phyloP scores from a whole-genome alignment of 352 stramenopile genomes.

The Phytophthora ohioensis region DNA sequence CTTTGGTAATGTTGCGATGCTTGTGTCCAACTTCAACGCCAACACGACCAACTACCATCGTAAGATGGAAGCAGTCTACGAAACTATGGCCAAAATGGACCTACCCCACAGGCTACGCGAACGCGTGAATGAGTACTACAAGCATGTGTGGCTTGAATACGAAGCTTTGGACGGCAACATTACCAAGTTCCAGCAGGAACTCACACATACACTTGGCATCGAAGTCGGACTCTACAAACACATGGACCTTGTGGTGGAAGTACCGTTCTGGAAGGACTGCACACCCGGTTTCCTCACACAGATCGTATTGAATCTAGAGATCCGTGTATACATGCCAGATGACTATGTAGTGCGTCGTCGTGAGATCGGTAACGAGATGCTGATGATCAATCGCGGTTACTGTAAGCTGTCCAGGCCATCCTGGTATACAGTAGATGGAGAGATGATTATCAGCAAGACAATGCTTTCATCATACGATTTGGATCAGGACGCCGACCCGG shows the following conservation, averaged over 20 bases:
- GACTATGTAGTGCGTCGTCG: slow-evolving; percentile 57
- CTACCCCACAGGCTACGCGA: slow-evolving; percentile 43
- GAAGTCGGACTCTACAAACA: slow-evolving; percentile 54
- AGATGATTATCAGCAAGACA: background rate
- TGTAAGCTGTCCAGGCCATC: slow-evolving; percentile 33
- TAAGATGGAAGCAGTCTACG: slow-evolving; percentile 70
- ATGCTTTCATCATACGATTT: background rate
- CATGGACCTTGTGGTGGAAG: slow-evolving; percentile 43
- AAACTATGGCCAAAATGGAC: slow-evolving; percentile 59
- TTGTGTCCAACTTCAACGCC: slow-evolving; percentile 63
- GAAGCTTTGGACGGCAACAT: slow-evolving; percentile 49
- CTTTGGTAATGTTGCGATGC: slow-evolving; percentile 64
- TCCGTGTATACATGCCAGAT: slow-evolving; percentile 55
- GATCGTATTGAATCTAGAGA: slow-evolving; percentile 40
- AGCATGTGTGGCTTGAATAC: slow-evolving; percentile 57
- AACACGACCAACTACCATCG: slow-evolving; percentile 58
- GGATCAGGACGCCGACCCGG: too few relatives aligned
- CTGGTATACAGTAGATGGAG: background rate
- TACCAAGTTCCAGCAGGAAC: slow-evolving; percentile 45
- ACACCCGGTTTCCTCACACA: slow-evolving; percentile 51
- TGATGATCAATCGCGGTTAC: slow-evolving; percentile 52
- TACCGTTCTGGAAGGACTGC: slow-evolving; percentile 54
- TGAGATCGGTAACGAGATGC: slow-evolving; percentile 48
- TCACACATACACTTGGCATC: slow-evolving; percentile 49
- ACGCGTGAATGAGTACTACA: slow-evolving; percentile 57